Evolutionary conservation across 495 filamentous ascomycete genomes (phyloP), one percentile per base, ranked within the genome.

Genomic region (Trichoderma parareesei): DNA sequence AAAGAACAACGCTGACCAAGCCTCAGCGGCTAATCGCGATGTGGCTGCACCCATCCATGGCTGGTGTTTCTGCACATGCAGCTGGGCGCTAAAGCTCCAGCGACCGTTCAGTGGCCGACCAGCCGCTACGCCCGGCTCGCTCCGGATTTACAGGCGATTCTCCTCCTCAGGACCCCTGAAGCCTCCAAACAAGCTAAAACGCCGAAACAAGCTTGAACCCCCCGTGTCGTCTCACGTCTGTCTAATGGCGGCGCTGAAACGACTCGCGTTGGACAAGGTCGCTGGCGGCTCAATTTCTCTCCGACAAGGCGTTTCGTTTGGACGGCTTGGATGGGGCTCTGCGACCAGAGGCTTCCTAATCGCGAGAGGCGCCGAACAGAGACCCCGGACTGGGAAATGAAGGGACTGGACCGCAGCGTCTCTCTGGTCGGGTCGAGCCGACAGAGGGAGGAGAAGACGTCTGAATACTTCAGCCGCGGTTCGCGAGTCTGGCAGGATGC

Each of bases 401-500:
- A 57, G 53, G 53, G 53, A 9, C 20, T 4, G 27, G 37, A 35
- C 16, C 20, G 11, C 27, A 57, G 27, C 20, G 53, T 57, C 14
- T 57, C 14, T n/a, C 20, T 55, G 48, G 53, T 37, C 53, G 53
- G 53, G 37, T 57, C 53, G 16, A 57, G 53, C 53, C 53, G 53
- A 57, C 46, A 49, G 18, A 8, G 46, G 46, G 46, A n/a, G 18
- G 1, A 46, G 27, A 16, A n/a, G 43, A 46, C 43, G 43, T 16
- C n/a, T 46, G 43, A 10, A n/a, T 48, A 16, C 44, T 18, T n/a
- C 18, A 18, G 3, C 27, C 53, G 53, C 53, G 53, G 20, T 37
- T 57, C 53, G 53, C 53, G 53, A 8, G 0, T 27, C 14, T 41
- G 40, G 40, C 40, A 27, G 40, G 11, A 41, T 41, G 40, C 40